Percentiles rank a stretch among this genome's conserved stretches.
These are phyloP conservation scores for Madurella mycetomatis DNA, from an alignment of 2,329 filamentous ascomycete genomes.

Conservation along the genomic window DNA sequence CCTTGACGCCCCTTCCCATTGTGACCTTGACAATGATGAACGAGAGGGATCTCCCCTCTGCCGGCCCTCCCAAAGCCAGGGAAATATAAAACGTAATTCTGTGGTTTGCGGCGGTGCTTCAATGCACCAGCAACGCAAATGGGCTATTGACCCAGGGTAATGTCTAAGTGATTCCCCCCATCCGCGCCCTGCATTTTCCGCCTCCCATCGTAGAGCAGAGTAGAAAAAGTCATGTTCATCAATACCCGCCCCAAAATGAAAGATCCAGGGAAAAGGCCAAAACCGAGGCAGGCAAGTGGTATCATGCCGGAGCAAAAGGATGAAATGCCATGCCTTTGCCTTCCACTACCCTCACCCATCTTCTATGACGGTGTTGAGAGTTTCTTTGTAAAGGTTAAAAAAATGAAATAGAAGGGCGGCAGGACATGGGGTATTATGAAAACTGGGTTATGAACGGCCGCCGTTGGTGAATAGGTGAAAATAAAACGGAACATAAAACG, in stretches of 20 bases:
- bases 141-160: constrained; percentile 27
- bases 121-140: constrained; percentile 2
- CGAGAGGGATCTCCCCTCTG: too few relatives aligned
- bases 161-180: constrained; percentile 24
- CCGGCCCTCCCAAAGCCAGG: not conserved
- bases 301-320: not conserved
- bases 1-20: too few relatives aligned
- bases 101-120: not conserved
- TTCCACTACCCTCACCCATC: not conserved
- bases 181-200: constrained; percentile 16
- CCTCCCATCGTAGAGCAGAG: not conserved
- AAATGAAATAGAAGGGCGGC: not conserved
- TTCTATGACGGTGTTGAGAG: not conserved
- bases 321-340: not conserved
- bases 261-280: not conserved
- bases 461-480: not conserved
- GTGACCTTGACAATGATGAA: too few relatives aligned
- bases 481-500: not conserved
- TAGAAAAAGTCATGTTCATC: constrained; percentile 2
- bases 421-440: not conserved
- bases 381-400: not conserved
- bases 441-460: not conserved
- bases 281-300: not conserved
- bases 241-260: not conserved
- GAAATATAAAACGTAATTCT: constrained; percentile 12